Evolutionary conservation across 345 rosid genomes (phyloP), one percentile per base, ranked within the genome.

Genomic region (Gossypium turneri): DNA sequence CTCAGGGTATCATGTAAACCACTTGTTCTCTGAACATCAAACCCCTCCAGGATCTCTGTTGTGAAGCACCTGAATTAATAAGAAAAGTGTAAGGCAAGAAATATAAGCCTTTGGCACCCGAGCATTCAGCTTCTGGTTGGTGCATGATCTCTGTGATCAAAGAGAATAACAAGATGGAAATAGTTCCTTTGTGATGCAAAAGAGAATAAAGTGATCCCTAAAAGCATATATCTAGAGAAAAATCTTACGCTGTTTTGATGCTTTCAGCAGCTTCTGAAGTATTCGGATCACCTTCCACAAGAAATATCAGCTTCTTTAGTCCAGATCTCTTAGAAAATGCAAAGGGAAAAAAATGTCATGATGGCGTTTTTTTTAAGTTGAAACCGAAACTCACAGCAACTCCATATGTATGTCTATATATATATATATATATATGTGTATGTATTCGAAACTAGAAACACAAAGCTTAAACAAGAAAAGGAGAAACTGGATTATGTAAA

Each of bases 251-350:
- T 38, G 98, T 90, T 76, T 94, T 92, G 75, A 91, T 86, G 85
- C 96, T 94, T 82, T 91, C 98, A 69, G 98, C 87, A 76, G 94
- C 91, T 75, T 89, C 96, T 58, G 82, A 94, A 38, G 76, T 75
- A 83, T 94, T 88, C 47, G 93, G 94, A 65, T 94, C 97, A 78
- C 99, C 98, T 86, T 91, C 99, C 76, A 91, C 88, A 45, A 93
- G 85, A 87, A 90, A 94, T 45, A 94, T 88, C 76, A 90, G 86
- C 90, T 87, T 93, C 88, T 87, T 92, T 50, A 92, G 84, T 75
- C 97, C 96, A 24, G 92, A 94, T 83, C 94, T 84, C 98, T 94
- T 51, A 55, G 64, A 71, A 51, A 75, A 73, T 48, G 48, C 74
- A 77, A 55, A 38, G 45, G 66, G 4, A 2, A 59, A 48, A 74